Conservation (phyloP, 2,329 filamentous ascomycete species). For the Cadophora sp. region DNA sequence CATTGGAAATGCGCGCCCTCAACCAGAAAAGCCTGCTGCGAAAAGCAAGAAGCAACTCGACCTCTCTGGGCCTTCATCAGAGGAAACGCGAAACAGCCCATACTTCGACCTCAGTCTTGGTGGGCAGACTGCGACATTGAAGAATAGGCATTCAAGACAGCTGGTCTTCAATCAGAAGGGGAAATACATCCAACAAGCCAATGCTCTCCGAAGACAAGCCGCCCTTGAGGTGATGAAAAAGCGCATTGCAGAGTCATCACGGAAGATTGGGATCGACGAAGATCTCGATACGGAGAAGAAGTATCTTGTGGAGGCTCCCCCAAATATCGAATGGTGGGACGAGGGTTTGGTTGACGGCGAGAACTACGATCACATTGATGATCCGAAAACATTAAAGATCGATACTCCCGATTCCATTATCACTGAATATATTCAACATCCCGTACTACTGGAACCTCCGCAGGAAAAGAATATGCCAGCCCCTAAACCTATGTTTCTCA, state of each 20-base stretch:
- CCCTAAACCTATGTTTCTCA: constrained; percentile 91
- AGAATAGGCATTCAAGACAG: constrained; percentile 73
- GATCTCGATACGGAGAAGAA: constrained; percentile 88
- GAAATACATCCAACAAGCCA: constrained; percentile 95
- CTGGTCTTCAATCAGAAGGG: constrained; percentile 94
- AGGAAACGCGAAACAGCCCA: constrained; percentile 73
- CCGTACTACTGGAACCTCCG: constrained; percentile 86
- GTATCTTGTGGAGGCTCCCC: constrained; percentile 83
- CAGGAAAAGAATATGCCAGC: constrained; percentile 83
- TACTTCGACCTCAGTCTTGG: constrained; percentile 79
- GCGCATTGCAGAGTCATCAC: constrained; percentile 83
- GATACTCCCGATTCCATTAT: constrained; percentile 83
- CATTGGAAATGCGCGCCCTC: constrained; percentile 49
- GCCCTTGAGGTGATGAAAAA: constrained; percentile 94
- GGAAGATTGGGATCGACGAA: constrained; percentile 93
- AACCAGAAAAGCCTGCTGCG: constrained; percentile 50
- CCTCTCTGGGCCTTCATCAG: constrained; percentile 61
- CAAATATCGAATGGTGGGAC: constrained; percentile 97
- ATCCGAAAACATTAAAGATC: constrained; percentile 73
- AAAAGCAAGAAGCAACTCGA: constrained; percentile 59
- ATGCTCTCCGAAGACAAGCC: constrained; percentile 84
- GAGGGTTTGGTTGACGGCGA: constrained; percentile 81
- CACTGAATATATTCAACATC: constrained; percentile 91
- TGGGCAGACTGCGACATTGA: constrained; percentile 62
- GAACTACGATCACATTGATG: constrained; percentile 74